Evolutionary conservation across 495 filamentous ascomycete species (phyloP).

Genomic region (Penicillium tannophilum): DNA sequence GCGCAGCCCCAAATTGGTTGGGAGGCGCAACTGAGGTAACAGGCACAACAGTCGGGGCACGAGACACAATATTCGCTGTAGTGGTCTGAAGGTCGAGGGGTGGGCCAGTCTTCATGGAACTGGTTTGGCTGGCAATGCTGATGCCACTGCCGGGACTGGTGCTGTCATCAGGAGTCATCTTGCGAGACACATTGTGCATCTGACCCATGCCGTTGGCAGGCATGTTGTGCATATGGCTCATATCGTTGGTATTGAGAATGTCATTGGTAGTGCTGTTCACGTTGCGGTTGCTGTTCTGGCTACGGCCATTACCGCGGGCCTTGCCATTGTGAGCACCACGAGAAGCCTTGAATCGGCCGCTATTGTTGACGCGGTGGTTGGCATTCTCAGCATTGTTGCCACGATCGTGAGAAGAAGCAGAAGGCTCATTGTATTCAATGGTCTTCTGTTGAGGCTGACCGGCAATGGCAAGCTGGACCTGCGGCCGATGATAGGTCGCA

Average conservation of each 20-base stretch:
- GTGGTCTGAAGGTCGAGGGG: too few relatives aligned
- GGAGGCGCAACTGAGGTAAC: too few relatives aligned
- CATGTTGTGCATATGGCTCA: too few relatives aligned
- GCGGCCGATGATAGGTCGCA: constrained; percentile 1
- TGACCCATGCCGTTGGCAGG: too few relatives aligned
- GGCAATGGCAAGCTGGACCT: constrained; percentile 3
- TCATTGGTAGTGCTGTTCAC: neutral
- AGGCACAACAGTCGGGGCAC: too few relatives aligned
- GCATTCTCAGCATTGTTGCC: neutral
- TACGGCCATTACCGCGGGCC: neutral
- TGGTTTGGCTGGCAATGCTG: too few relatives aligned
- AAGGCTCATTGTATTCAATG: neutral
- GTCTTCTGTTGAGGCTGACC: constrained; percentile 11
- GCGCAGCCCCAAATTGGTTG: too few relatives aligned
- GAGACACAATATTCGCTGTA: too few relatives aligned
- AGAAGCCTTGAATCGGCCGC: neutral
- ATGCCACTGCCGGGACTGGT: too few relatives aligned
- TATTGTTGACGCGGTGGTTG: neutral
- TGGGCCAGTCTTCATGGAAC: too few relatives aligned
- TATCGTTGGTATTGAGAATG: neutral
- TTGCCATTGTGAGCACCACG: neutral
- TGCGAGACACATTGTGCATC: too few relatives aligned
- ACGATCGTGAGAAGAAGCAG: neutral
- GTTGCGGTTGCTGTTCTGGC: neutral
- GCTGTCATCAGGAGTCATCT: too few relatives aligned